Conservation (phyloP, 1,284 basidiomycete genomes). For the Somion occarium region DNA sequence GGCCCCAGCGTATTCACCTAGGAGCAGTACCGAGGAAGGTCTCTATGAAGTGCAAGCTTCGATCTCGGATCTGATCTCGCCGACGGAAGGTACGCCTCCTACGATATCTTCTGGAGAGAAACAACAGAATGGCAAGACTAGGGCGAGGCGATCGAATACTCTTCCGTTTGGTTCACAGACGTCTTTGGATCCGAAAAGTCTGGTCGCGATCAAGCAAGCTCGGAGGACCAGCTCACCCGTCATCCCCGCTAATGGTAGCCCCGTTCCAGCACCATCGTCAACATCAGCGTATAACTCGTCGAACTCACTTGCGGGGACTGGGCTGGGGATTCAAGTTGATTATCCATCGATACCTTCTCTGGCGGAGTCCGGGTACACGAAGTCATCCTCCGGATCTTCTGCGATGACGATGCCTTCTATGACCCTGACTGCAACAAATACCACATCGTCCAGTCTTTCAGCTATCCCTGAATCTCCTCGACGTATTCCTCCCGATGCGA, state of each 20-base stretch:
- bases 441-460: slow-evolving; percentile 20
- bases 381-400: slow-evolving; percentile 15
- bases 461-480: slow-evolving; percentile 23
- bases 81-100: slow-evolving; percentile 11
- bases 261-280: neutral
- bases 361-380: slow-evolving; percentile 9
- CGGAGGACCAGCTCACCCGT: slow-evolving; percentile 26
- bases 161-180: slow-evolving; percentile 16
- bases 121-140: neutral
- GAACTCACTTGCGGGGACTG: neutral
- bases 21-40: slow-evolving; percentile 28
- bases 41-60: slow-evolving; percentile 25
- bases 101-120: neutral
- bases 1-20: slow-evolving; percentile 17
- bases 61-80: slow-evolving; percentile 25
- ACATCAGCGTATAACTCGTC: too few species aligned
- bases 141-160: slow-evolving; percentile 21
- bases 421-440: slow-evolving; percentile 14
- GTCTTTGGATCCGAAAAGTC: neutral
- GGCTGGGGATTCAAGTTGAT: slow-evolving; percentile 8
- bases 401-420: slow-evolving; percentile 22
- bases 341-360: slow-evolving; percentile 1
- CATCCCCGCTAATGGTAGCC: slow-evolving; percentile 13
- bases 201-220: slow-evolving; percentile 13
- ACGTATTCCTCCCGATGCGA: slow-evolving; percentile 10